A percentile compares a stretch with the other conserved stretches of the same genome.
phyloP scores from a whole-genome alignment of 139 green algal species.

The Asterochloris sp. region DNA sequence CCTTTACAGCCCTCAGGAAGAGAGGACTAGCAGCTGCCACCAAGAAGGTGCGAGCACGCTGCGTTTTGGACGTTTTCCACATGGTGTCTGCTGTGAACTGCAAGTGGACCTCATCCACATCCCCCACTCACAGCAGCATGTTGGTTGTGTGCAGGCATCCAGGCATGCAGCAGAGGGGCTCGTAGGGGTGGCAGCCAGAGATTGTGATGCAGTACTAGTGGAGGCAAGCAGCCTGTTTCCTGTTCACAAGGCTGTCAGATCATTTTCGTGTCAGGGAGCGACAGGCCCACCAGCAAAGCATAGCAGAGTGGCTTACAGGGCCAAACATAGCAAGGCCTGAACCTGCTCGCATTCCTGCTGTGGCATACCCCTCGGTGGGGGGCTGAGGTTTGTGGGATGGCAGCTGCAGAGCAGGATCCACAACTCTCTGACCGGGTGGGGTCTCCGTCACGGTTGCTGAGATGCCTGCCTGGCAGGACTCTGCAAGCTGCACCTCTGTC shows the following conservation, averaged over 20 bases:
- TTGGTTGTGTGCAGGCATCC: conserved; percentile 28
- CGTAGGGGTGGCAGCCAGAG: conserved; percentile 53
- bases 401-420: background rate
- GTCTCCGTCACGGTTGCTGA: background rate
- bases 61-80: background rate
- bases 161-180: conserved; percentile 82
- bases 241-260: background rate
- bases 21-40: conserved; percentile 78
- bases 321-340: too few relatives aligned
- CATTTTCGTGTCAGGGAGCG: background rate
- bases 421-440: background rate
- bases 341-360: too few relatives aligned
- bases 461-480: background rate
- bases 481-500: background rate
- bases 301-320: too few relatives aligned
- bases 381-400: background rate
- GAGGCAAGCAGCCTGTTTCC: conserved; percentile 25
- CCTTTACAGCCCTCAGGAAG: conserved; percentile 53
- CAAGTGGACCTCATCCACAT: background rate
- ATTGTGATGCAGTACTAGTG: conserved; percentile 29
- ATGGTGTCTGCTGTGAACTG: background rate
- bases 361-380: too few relatives aligned
- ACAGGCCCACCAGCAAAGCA: background rate
- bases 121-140: background rate
- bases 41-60: conserved; percentile 66